Conservation (phyloP, 345 rosid species). For the Murraya paniculata region DNA sequence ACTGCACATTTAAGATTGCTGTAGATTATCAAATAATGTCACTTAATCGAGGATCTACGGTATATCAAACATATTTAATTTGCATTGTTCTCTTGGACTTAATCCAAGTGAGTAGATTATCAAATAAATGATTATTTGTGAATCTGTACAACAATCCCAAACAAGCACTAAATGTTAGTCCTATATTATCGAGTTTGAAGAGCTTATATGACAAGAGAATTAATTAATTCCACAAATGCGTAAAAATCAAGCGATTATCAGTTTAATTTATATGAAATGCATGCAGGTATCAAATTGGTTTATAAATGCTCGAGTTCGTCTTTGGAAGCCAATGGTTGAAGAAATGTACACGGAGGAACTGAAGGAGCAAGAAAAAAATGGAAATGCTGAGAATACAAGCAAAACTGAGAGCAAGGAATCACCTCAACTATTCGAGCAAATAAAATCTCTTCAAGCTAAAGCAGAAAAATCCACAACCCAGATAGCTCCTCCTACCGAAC, state of each 20-base stretch:
- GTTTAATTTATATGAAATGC: conserved; percentile 2
- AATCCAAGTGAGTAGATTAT: no score
- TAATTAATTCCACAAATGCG: no score
- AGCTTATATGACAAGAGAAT: no score
- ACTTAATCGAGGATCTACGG: no score
- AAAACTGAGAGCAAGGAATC: conserved; percentile 22
- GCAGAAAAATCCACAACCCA: conserved; percentile 24
- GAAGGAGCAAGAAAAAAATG: conserved; percentile 36
- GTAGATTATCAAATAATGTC: no score
- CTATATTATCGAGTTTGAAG: no score
- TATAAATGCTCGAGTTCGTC: conserved; percentile 78
- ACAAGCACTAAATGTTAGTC: no score
- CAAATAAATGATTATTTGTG: no score
- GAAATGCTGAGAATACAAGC: conserved; percentile 11
- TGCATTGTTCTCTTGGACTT: no score
- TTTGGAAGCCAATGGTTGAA: conserved; percentile 93
- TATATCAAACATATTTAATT: no score
- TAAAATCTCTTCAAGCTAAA: conserved; percentile 21
- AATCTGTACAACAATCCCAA: no score
- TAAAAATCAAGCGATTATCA: not conserved
- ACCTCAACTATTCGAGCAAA: conserved; percentile 20
- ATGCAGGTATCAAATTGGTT: conserved; percentile 74
- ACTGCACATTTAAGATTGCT: no score
- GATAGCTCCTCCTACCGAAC: conserved; percentile 19
- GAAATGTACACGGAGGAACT: conserved; percentile 71